Evolutionary conservation across 129 eudicot species (phyloP), one percentile per base, ranked within the genome.

Genomic region (Lactuca saligna): DNA sequence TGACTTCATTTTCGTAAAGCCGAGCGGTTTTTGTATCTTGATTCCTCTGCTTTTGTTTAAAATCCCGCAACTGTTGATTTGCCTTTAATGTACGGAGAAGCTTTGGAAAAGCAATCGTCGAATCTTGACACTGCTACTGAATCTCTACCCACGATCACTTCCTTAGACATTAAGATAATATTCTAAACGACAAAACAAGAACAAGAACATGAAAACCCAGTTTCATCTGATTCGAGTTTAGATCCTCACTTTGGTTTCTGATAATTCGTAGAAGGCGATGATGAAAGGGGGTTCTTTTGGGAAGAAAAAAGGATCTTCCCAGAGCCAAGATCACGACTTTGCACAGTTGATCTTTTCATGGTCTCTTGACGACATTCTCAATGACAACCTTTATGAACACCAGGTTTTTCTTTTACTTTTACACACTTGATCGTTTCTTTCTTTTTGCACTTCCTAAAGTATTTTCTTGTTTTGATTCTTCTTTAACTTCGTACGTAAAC

Each of bases 321-420:
- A 12, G 51, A 46, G 15, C 12, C 51, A 25, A 65, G 39, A 16
- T 38, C 35, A 58, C 54, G 66, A 35, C 4, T 81, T 86, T 4
- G 78, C 58, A 58, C 72, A 75, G 67, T 41, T 75, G 68, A 70
- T 83, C 63, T 73, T 86, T 55, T 86, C 88, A 12, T 83, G 88
- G 93, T 80, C 93, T 17, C 73, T 81, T 46, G 61, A 78, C 39
- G 88, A 86, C 33, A 81, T 86, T 9, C 49, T 61, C 59, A 65
- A 86, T 55, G 84, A 83, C 8, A 17, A 78, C 33, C 75, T 81
- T 0, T 86, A 80, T 68, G 41, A 55, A 33, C 9, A 81, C 20
- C 83, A 80, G 93, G 93, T 86, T 41, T 20, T 11, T 3, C 51
- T 12, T 46, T 46, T 11, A 46, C 51, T 12, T 46, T 46, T 11